Percentiles rank a stretch among this genome's conserved stretches.
These are phyloP conservation scores for Mycena vitilis DNA, from an alignment of 768 basidiomycete species.

Conservation along the genomic window DNA sequence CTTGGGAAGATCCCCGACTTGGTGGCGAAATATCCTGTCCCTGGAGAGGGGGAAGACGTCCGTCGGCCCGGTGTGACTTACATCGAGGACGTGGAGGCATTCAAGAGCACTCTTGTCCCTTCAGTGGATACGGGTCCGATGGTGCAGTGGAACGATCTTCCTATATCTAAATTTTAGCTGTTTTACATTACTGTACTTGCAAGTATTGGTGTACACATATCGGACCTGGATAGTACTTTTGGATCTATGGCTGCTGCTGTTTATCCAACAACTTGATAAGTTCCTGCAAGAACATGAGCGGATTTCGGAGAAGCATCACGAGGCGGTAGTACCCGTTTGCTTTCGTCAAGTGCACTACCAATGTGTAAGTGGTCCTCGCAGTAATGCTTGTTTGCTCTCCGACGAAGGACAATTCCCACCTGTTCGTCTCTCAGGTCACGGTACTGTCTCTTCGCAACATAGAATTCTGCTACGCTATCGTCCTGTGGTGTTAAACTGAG, in stretches of 20 bases:
- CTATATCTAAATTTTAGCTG: slow-evolving; percentile 64
- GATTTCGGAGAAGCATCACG: background rate
- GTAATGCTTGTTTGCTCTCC: slow-evolving; percentile 48
- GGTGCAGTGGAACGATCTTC: slow-evolving; percentile 81
- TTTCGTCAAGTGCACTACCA: background rate
- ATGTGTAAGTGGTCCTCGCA: slow-evolving; percentile 24
- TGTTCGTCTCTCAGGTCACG: slow-evolving; percentile 47
- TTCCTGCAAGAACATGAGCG: background rate
- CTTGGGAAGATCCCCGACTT: slow-evolving; percentile 68
- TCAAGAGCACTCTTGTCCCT: slow-evolving; percentile 69
- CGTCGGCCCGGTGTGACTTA: slow-evolving; percentile 63
- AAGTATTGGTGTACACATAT: background rate
- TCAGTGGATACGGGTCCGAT: slow-evolving; percentile 74
- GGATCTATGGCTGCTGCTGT: background rate
- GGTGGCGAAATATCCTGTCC: slow-evolving; percentile 65
- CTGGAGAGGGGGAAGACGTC: slow-evolving; percentile 61
- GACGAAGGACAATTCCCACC: slow-evolving; percentile 39
- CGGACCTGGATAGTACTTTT: no score
- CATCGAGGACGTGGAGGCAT: slow-evolving; percentile 73
- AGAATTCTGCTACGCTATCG: slow-evolving; percentile 39
- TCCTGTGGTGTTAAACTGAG: slow-evolving; percentile 50
- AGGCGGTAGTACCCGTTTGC: slow-evolving; percentile 9
- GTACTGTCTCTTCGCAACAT: slow-evolving; percentile 51
- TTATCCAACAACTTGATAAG: slow-evolving; percentile 10
- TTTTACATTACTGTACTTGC: slow-evolving; percentile 1